A percentile compares a stretch with the other conserved stretches of the same genome.
These are phyloP conservation scores for Thraustotheca clavata DNA, from an alignment of 352 stramenopile genomes.

Conservation along the genomic window DNA sequence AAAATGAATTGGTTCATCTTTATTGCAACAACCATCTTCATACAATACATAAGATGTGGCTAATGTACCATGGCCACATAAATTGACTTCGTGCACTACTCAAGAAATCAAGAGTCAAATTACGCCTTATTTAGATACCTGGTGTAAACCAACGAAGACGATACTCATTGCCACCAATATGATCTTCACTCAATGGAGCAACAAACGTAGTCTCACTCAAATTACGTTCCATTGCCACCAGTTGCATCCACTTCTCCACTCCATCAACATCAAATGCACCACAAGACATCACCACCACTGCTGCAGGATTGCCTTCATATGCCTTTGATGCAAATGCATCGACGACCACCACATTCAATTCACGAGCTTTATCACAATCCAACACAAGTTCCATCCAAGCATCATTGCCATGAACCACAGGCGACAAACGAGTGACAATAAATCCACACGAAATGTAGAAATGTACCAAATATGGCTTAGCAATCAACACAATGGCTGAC, in stretches of 20 bases:
- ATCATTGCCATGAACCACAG: constrained; percentile 74
- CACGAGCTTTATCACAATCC: constrained; percentile 33
- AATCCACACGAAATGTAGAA: constrained; percentile 87
- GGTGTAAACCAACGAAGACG: constrained; percentile 60
- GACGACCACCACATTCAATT: constrained; percentile 37
- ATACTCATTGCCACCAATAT: constrained; percentile 25
- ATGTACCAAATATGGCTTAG: constrained; percentile 69
- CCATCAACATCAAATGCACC: constrained; percentile 27
- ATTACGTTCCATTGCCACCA: constrained; percentile 88
- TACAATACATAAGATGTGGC: constrained; percentile 74
- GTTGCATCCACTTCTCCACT: constrained; percentile 44
- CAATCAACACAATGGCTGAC: constrained; percentile 64
- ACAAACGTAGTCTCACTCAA: constrained; percentile 89
- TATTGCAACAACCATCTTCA: constrained; percentile 34
- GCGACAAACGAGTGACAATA: constrained; percentile 44
- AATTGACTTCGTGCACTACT: constrained; percentile 57
- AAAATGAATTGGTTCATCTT: constrained; percentile 45
- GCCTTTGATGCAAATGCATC: constrained; percentile 54
- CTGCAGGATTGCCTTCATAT: constrained; percentile 87
- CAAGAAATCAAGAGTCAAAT: constrained; percentile 15
- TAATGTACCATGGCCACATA: constrained; percentile 91
- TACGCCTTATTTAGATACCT: constrained; percentile 25
- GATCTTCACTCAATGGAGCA: constrained; percentile 25
- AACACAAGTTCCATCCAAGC: constrained; percentile 74
- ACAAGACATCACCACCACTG: constrained; percentile 62